A percentile compares a stretch with the other conserved stretches of the same genome.
Conservation (phyloP, 257 asterid species). For the Lantana camara region DNA sequence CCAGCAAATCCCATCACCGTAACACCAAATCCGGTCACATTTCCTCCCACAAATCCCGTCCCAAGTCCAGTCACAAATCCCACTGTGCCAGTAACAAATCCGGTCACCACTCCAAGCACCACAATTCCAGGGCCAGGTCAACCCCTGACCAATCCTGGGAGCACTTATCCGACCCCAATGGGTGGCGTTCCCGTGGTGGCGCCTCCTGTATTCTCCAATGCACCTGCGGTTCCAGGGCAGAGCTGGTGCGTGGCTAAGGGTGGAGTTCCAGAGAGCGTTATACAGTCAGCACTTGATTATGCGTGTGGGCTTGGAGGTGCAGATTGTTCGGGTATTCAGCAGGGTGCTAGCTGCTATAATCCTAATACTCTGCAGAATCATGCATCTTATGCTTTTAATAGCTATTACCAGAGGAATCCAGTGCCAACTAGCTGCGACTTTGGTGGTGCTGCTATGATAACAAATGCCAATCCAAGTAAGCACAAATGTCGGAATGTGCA, state of each 20-base stretch:
- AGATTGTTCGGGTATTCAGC: constrained; percentile 81
- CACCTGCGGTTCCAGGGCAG: constrained; percentile 61
- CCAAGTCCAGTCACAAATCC: constrained; percentile 41
- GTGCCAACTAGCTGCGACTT: constrained; percentile 80
- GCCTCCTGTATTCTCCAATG: constrained; percentile 43
- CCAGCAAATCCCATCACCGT: constrained; percentile 41
- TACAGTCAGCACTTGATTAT: constrained; percentile 81
- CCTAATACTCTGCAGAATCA: constrained; percentile 68
- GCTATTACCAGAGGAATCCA: constrained; percentile 84
- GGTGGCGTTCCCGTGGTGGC: constrained; percentile 40
- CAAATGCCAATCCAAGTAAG: constrained; percentile 83
- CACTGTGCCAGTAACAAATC: constrained; percentile 43
- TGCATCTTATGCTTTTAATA: constrained; percentile 87
- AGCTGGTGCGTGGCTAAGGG: constrained; percentile 87
- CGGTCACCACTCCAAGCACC: constrained; percentile 49
- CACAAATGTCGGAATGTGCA: background rate
- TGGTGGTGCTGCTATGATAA: constrained; percentile 73
- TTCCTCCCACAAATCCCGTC: constrained; percentile 39
- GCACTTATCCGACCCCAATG: constrained; percentile 35
- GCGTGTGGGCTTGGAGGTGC: constrained; percentile 93
- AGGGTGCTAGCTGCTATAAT: constrained; percentile 64
- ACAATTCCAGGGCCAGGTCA: constrained; percentile 29
- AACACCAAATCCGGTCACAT: constrained; percentile 43
- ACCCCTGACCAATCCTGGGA: constrained; percentile 41
- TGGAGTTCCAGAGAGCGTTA: constrained; percentile 49